Conservation (phyloP, 2,329 filamentous ascomycete genomes). For the Paramyrothecium roridum region DNA sequence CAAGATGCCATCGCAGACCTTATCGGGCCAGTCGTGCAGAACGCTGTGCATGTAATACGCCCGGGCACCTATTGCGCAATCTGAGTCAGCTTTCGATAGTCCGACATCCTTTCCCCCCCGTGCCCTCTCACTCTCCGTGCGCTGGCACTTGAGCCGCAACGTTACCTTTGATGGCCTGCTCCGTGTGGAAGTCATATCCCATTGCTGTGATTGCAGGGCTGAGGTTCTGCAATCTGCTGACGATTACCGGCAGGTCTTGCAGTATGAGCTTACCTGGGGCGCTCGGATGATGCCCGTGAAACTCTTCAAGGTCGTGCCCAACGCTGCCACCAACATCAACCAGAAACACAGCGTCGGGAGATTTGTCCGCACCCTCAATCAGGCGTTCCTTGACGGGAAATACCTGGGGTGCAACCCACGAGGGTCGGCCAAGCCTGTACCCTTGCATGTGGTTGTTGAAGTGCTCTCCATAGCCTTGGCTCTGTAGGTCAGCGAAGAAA, state of each 20-base stretch:
- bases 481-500: slow-evolving; percentile 29
- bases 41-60: slow-evolving; percentile 38
- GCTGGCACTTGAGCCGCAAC: slow-evolving; percentile 17
- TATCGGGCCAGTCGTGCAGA: slow-evolving; percentile 39
- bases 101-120: background rate
- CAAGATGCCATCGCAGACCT: slow-evolving; percentile 26
- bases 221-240: slow-evolving; percentile 25
- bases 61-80: slow-evolving; percentile 23
- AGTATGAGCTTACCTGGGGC: slow-evolving; percentile 40
- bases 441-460: slow-evolving; percentile 37
- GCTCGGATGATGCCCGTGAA: slow-evolving; percentile 28
- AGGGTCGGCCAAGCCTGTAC: slow-evolving; percentile 26
- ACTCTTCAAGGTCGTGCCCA: slow-evolving; percentile 31
- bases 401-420: slow-evolving; percentile 32
- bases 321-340: slow-evolving; percentile 32
- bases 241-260: slow-evolving; percentile 43
- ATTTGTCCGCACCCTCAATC: slow-evolving; percentile 20
- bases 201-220: slow-evolving; percentile 27
- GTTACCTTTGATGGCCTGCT: slow-evolving; percentile 40
- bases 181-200: slow-evolving; percentile 42
- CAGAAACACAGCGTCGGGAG: slow-evolving; percentile 19
- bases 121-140: background rate
- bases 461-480: slow-evolving; percentile 21
- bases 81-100: background rate
- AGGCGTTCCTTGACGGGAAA: slow-evolving; percentile 29